A percentile compares a stretch with the other conserved stretches of the same genome.
These are phyloP conservation scores for Exutisphaerella laricina DNA, from an alignment of 2,329 filamentous ascomycete species.

Conservation along the genomic window DNA sequence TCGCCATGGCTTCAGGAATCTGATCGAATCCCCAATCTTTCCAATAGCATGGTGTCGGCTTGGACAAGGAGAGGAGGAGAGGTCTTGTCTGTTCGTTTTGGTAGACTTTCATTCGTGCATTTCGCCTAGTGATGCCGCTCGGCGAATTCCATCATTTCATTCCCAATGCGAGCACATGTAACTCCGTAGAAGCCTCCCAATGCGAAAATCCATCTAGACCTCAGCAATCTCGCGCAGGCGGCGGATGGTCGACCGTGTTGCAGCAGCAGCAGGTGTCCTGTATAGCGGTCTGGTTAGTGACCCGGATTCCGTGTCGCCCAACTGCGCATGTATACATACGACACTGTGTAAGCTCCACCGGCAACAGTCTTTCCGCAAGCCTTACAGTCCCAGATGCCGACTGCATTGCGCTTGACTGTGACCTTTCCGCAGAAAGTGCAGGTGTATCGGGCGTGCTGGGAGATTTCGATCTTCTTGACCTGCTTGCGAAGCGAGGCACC, in stretches of 20 bases:
- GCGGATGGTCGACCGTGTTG: constrained; percentile 93
- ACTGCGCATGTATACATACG: constrained; percentile 62
- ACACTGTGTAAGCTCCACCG: constrained; percentile 89
- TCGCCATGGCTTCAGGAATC: too few relatives aligned
- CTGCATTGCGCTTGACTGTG: constrained; percentile 66
- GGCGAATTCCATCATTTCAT: constrained; percentile 17
- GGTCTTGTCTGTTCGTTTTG: constrained; percentile 12
- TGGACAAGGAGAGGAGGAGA: neutral
- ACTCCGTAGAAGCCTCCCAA: constrained; percentile 27
- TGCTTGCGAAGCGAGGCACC: constrained; percentile 99
- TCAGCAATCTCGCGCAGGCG: constrained; percentile 96
- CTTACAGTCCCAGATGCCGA: constrained; percentile 97
- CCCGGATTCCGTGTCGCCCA: neutral
- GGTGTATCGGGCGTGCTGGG: constrained; percentile 93
- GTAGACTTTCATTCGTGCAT: constrained; percentile 24
- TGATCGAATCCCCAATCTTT: too few relatives aligned
- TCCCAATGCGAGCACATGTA: constrained; percentile 20
- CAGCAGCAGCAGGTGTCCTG: constrained; percentile 86
- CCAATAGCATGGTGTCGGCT: neutral
- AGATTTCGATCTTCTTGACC: constrained; percentile 99
- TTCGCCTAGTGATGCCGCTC: constrained; percentile 23
- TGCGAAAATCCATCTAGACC: constrained; percentile 56
- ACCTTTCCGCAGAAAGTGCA: constrained; percentile 99
- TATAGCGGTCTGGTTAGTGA: constrained; percentile 16
- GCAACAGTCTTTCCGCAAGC: constrained; percentile 91